Evolutionary conservation across 331 rosid species (phyloP).

Genomic region (Spiraea crenata): DNA sequence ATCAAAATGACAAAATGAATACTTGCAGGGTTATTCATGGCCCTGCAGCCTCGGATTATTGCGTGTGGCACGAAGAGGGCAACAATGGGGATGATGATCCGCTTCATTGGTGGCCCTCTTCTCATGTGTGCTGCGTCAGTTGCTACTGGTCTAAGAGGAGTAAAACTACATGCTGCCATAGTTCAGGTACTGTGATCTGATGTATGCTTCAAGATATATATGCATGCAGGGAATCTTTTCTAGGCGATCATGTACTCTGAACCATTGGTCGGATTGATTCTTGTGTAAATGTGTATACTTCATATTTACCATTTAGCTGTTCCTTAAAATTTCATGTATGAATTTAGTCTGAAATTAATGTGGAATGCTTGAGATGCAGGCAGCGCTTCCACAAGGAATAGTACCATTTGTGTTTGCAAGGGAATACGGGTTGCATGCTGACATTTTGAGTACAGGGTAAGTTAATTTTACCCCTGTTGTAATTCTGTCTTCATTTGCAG

Average conservation of each 20-base stretch:
- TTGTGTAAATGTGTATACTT: too few species aligned
- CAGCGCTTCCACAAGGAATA: constrained; percentile 83
- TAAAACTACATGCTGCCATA: constrained; percentile 55
- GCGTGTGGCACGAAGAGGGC: constrained; percentile 66
- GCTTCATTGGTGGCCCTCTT: constrained; percentile 61
- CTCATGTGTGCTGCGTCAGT: constrained; percentile 54
- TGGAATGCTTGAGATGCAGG: constrained; percentile 31
- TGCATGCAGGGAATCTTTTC: too few species aligned
- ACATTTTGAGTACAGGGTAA: constrained; percentile 83
- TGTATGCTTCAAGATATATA: too few species aligned
- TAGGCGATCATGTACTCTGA: too few species aligned
- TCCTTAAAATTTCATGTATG: background rate
- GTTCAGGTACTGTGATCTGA: constrained; percentile 48
- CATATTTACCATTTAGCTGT: too few species aligned
- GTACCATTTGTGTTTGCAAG: constrained; percentile 80
- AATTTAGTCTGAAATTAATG: background rate
- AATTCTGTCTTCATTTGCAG: background rate
- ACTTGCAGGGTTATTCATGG: constrained; percentile 72
- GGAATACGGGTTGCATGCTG: constrained; percentile 74
- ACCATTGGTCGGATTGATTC: too few species aligned
- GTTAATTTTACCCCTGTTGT: background rate
- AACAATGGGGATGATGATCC: constrained; percentile 57
- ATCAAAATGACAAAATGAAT: constrained; percentile 8
- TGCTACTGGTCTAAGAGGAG: constrained; percentile 55
- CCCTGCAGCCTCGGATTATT: constrained; percentile 63